phyloP scores from a whole-genome alignment of 345 rosid genomes.

The Populus davidiana region DNA sequence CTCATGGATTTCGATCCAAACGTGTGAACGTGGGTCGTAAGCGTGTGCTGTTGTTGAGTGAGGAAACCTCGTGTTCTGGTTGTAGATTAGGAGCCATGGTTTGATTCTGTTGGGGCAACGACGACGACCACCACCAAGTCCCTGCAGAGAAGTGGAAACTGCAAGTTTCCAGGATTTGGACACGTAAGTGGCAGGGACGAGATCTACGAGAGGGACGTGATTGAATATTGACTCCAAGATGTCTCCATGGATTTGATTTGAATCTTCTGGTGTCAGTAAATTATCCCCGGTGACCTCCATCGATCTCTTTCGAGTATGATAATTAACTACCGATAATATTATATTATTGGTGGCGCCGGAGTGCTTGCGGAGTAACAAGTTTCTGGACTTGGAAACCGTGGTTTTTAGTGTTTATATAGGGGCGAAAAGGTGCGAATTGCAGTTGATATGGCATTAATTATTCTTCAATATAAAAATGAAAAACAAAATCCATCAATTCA shows the following conservation, averaged over 20 bases:
- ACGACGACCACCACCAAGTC: not conserved
- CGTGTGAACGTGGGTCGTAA: conserved; percentile 69
- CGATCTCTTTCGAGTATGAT: not conserved
- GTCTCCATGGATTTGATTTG: conserved; percentile 42
- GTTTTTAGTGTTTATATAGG: not conserved
- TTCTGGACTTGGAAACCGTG: too few species aligned
- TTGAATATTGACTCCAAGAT: conserved; percentile 47
- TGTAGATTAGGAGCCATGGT: conserved; percentile 70
- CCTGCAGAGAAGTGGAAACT: conserved; percentile 56
- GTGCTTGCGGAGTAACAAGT: too few species aligned
- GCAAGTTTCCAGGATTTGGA: conserved; percentile 65
- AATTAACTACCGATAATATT: not conserved
- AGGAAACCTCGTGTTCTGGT: conserved; percentile 41
- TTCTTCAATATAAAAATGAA: too few species aligned
- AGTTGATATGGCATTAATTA: too few species aligned
- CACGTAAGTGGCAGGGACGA: conserved; percentile 54
- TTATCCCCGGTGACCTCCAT: not conserved
- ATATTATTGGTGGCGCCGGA: not conserved
- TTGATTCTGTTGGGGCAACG: conserved; percentile 36
- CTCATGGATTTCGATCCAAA: conserved; percentile 46
- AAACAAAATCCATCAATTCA: too few species aligned
- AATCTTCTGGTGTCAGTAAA: conserved; percentile 10
- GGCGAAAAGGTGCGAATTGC: too few species aligned
- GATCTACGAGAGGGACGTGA: conserved; percentile 56
- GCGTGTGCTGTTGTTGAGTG: conserved; percentile 38